Percentiles rank a stretch among this genome's conserved stretches.
Conservation (phyloP, 75 land plant genomes). For the Cupressus sempervirens region DNA sequence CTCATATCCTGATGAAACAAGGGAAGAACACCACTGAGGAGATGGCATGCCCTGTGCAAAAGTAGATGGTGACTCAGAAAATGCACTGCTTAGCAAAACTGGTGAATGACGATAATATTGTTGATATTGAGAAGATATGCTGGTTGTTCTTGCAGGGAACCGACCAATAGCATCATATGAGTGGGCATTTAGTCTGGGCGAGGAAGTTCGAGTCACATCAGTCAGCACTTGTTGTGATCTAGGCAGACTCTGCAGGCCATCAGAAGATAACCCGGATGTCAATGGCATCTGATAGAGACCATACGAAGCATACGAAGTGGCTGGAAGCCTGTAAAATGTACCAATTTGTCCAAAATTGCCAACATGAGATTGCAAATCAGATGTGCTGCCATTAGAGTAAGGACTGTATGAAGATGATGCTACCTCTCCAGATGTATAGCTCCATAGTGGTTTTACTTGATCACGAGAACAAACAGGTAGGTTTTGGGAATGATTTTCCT, state of each 20-base stretch:
- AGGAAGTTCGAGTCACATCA: background rate
- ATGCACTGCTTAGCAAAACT: background rate
- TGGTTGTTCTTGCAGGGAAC: background rate
- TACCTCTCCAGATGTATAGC: background rate
- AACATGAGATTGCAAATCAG: background rate
- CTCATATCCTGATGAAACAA: conserved; percentile 4
- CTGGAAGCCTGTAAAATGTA: background rate
- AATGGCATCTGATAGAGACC: background rate
- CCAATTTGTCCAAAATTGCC: background rate
- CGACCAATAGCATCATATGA: conserved; percentile 4
- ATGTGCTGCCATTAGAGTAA: background rate
- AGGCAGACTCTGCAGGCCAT: background rate
- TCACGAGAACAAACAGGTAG: background rate
- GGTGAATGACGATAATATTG: background rate
- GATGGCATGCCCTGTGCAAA: background rate
- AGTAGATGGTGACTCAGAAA: background rate
- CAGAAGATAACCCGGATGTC: background rate
- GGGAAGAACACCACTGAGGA: background rate
- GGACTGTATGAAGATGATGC: background rate
- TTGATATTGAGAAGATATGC: background rate
- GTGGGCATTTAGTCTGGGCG: background rate
- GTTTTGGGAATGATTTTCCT: background rate
- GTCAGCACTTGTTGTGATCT: background rate
- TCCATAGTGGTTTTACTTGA: background rate
- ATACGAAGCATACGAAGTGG: conserved; percentile 3